A percentile compares a stretch with the other conserved stretches of the same genome.
phyloP scores from a whole-genome alignment of 176 grass and related monocot species.

The Lolium perenne region DNA sequence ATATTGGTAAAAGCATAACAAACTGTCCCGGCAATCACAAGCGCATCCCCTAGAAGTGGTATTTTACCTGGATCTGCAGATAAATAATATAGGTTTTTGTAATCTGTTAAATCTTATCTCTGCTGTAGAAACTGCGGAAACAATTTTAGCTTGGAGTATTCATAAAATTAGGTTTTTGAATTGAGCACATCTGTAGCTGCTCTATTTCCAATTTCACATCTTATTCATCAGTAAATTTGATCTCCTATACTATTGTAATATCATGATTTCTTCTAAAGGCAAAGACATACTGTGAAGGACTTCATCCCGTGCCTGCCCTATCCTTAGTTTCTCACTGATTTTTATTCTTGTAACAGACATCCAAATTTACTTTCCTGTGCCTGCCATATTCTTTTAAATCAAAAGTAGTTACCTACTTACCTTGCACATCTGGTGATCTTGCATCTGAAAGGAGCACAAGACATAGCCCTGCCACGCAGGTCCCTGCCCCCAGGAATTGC shows the following conservation, averaged over 20 bases:
- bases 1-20: constrained; percentile 72
- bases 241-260: not conserved
- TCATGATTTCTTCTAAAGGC: not conserved
- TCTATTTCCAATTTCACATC: constrained; percentile 3
- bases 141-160: not conserved
- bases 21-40: constrained; percentile 78
- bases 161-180: constrained; percentile 4
- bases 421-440: constrained; percentile 34
- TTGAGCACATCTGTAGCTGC: not conserved
- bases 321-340: not conserved
- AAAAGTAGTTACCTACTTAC: constrained; percentile 19
- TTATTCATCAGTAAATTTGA: constrained; percentile 10
- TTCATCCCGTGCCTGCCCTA: not conserved
- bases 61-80: constrained; percentile 58
- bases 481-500: constrained; percentile 58
- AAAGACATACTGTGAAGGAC: constrained; percentile 3
- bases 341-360: not conserved
- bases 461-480: constrained; percentile 62
- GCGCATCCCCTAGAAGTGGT: constrained; percentile 68
- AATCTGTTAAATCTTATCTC: not conserved
- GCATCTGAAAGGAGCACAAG: constrained; percentile 74
- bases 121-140: constrained; percentile 5
- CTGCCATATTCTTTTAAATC: not conserved
- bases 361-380: not conserved
- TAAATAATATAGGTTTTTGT: constrained; percentile 1